Base-by-base conservation (phyloP, 2,329 filamentous ascomycete species). In the Drechslerella stenobrocha region DNA sequence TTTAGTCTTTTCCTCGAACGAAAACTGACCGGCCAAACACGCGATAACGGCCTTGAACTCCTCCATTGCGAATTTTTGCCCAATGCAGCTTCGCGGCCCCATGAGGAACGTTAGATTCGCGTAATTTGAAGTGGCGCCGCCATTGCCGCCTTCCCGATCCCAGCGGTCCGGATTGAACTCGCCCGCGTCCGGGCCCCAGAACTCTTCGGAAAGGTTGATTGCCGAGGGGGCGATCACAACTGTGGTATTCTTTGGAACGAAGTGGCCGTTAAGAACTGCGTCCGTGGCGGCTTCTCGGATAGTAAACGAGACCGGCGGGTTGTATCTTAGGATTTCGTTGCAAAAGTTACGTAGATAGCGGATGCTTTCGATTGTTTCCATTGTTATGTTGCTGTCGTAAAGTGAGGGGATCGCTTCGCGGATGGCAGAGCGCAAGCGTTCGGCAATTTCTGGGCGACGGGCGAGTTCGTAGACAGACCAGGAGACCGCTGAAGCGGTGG, bases 41-140 rank as follows among this genome's bases (percentile, higher is more conserved):
- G 90, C 90, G 46, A 96, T 75, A 70, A 96, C 77, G 74, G 87
- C 92, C 6, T 89, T 89, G 76, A 96, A 88, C 79, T 96, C 92
- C 0, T 87, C 84, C 74, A 84, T 87, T 0, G 91, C 88, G 77
- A 96, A 96, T 1, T 80, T 80, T 76, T 86, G 82, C 0, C 90
- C 91, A 72, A 96, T 96, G 74, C 91, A 96, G 74, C 86, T 88
- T 53, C 90, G 80, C 1, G 90, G 90, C 0, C 91, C 91, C 75
- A 95, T 89, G 63, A 96, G 76, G 77, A 96, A 96, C 0, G 89
- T 92, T 77, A 92, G 75, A 73, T 87, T 86, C 0, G 86, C 83
- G 75, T 87, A 95, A 76, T 92, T 93, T 71, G 82, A 89, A 13
- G 81, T 79, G 1, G 89, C 87, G 6, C 88, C 88, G 4, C 89